phyloP scores from a whole-genome alignment of 345 rosid genomes.

The Clarkia xantiana region DNA sequence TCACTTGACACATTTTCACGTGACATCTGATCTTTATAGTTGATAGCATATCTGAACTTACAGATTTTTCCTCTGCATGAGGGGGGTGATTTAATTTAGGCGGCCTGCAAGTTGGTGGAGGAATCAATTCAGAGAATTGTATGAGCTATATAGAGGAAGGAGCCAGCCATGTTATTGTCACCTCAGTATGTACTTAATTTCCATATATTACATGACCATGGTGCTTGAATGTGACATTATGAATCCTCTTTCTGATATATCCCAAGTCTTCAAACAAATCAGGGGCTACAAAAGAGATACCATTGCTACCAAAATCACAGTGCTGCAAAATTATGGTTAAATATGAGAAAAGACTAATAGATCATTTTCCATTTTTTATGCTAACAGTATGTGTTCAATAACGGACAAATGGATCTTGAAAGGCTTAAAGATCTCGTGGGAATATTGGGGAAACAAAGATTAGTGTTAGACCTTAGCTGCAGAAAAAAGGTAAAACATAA shows the following conservation, averaged over 20 bases:
- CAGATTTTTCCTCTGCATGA: conserved; percentile 35
- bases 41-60: conserved; percentile 23
- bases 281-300: too few species aligned
- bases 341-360: not conserved
- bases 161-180: conserved; percentile 94
- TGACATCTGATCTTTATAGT: conserved; percentile 7
- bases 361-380: not conserved
- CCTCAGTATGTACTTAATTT: conserved; percentile 70
- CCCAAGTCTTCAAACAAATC: too few species aligned
- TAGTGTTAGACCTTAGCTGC: conserved; percentile 92
- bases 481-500: conserved; percentile 59
- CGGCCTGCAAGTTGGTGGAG: conserved; percentile 95
- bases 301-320: too few species aligned
- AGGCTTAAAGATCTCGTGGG: conserved; percentile 62
- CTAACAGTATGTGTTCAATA: conserved; percentile 76
- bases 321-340: too few species aligned
- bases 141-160: conserved; percentile 68
- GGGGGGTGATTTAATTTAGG: conserved; percentile 51
- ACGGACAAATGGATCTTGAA: conserved; percentile 76
- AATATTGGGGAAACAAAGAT: conserved; percentile 63
- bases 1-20: not conserved
- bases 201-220: too few species aligned
- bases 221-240: too few species aligned
- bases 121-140: conserved; percentile 54
- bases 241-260: too few species aligned